Percentiles rank a stretch among this genome's conserved stretches.
These are phyloP conservation scores for Ascochyta pisi DNA, from an alignment of 2,329 filamentous ascomycete species.

Conservation along the genomic window DNA sequence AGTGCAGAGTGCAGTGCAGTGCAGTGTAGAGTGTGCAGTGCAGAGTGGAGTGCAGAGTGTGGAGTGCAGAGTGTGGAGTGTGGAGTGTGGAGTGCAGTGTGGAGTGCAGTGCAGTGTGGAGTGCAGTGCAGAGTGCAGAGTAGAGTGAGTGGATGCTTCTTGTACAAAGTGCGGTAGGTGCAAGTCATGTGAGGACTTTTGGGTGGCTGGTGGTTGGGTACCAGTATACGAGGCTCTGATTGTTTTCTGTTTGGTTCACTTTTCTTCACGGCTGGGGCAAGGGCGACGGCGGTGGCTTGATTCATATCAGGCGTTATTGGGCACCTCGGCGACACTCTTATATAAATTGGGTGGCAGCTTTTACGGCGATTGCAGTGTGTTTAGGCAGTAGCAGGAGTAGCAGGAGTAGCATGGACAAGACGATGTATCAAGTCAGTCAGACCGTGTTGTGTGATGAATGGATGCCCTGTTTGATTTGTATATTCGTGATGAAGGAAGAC, in stretches of 20 bases:
- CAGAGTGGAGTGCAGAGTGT: neutral
- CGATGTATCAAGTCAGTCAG: too few species aligned
- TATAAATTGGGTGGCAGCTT: neutral
- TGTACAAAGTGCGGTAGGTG: too few species aligned
- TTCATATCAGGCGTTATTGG: constrained; percentile 27
- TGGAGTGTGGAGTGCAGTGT: neutral
- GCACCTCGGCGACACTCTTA: constrained; percentile 27
- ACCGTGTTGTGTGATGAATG: too few species aligned
- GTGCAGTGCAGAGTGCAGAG: too few species aligned
- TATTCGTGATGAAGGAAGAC: too few species aligned
- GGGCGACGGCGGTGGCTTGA: constrained; percentile 10
- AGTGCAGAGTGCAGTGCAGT: neutral
- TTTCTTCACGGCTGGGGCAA: neutral
- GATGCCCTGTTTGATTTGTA: too few species aligned
- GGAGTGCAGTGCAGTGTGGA: too few species aligned
- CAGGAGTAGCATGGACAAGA: too few species aligned
- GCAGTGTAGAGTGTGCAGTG: too few species aligned
- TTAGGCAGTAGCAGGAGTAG: too few species aligned
- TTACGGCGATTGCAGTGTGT: neutral
- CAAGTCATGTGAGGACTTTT: neutral
- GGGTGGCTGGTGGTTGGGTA: constrained; percentile 8
- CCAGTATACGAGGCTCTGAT: constrained; percentile 7
- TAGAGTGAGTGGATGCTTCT: neutral
- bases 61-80: neutral
- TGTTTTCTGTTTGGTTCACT: neutral